These are phyloP conservation scores for Casuarina equisetifolia DNA, from an alignment of 306 rosid genomes.

Conservation along the genomic window DNA sequence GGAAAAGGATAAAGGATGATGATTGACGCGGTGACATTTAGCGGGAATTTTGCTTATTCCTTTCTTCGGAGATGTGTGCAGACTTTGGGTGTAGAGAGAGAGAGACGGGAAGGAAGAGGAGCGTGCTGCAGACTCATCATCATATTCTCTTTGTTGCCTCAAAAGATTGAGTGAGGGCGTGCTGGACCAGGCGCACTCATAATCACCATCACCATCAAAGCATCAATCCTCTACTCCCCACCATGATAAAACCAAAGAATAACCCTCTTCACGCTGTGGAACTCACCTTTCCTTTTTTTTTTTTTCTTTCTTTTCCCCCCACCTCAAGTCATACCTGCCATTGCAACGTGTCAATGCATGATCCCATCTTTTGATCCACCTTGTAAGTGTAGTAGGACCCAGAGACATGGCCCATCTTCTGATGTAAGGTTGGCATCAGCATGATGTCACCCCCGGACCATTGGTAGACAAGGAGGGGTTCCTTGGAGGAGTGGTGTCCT, in stretches of 20 bases:
- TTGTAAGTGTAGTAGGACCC: constrained; percentile 15
- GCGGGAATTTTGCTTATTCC: constrained; percentile 49
- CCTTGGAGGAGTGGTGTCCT: constrained; percentile 21
- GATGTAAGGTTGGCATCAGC: constrained; percentile 55
- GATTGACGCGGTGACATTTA: constrained; percentile 62
- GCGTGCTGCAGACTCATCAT: constrained; percentile 85
- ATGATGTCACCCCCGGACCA: constrained; percentile 36
- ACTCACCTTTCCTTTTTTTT: neutral
- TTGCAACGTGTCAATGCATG: neutral
- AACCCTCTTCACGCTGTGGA: constrained; percentile 2
- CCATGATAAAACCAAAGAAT: constrained; percentile 5
- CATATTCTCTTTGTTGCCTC: constrained; percentile 71
- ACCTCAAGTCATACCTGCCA: neutral
- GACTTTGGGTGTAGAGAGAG: constrained; percentile 37
- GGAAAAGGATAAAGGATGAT: constrained; percentile 52
- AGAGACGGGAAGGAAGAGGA: constrained; percentile 21
- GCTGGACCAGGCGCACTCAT: constrained; percentile 64
- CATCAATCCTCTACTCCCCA: constrained; percentile 24
- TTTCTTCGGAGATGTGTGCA: constrained; percentile 58
- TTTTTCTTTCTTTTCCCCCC: no score
- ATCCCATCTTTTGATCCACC: constrained; percentile 14
- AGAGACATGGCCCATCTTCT: neutral
- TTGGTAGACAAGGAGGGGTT: constrained; percentile 24
- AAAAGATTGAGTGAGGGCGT: constrained; percentile 58
- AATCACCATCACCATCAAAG: constrained; percentile 57